Conservation (phyloP, 495 filamentous ascomycete species). For the Glarea lozoyensis region DNA sequence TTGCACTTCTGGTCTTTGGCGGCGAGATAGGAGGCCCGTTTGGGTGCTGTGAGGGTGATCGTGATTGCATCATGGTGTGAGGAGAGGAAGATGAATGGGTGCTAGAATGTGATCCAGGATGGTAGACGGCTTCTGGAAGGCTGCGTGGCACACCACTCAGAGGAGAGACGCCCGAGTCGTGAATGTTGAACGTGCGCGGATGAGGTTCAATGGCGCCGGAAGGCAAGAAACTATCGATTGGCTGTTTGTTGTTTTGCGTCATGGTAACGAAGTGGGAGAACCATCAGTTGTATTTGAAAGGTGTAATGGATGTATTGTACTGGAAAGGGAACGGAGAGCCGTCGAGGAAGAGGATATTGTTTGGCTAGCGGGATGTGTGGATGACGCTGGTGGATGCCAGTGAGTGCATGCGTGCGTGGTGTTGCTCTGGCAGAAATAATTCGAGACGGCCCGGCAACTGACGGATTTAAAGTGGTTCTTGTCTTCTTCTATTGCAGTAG, state of each 20-base stretch:
- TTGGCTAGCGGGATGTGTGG: no score
- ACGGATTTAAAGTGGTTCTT: no score
- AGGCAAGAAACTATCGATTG: conserved; percentile 20
- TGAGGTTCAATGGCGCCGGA: conserved; percentile 17
- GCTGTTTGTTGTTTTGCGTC: conserved; percentile 13
- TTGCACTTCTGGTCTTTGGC: conserved; percentile 17
- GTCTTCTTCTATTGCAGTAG: no score
- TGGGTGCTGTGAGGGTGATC: conserved; percentile 5
- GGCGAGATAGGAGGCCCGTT: conserved; percentile 15
- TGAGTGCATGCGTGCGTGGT: no score
- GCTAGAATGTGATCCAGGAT: conserved; percentile 7
- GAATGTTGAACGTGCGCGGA: background rate
- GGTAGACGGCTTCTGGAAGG: conserved; percentile 4
- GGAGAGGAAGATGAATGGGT: conserved; percentile 2
- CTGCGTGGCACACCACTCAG: conserved; percentile 7
- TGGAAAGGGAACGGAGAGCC: background rate
- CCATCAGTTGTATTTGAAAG: background rate
- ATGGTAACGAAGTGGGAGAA: background rate
- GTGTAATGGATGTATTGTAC: background rate
- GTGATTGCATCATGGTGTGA: conserved; percentile 1
- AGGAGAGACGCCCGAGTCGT: conserved; percentile 9
- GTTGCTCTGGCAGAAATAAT: no score
- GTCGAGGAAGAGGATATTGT: no score
- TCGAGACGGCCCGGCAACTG: no score
- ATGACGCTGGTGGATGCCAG: no score